phyloP scores from a whole-genome alignment of 805 yeast species.

The Torulaspora delbrueckii region DNA sequence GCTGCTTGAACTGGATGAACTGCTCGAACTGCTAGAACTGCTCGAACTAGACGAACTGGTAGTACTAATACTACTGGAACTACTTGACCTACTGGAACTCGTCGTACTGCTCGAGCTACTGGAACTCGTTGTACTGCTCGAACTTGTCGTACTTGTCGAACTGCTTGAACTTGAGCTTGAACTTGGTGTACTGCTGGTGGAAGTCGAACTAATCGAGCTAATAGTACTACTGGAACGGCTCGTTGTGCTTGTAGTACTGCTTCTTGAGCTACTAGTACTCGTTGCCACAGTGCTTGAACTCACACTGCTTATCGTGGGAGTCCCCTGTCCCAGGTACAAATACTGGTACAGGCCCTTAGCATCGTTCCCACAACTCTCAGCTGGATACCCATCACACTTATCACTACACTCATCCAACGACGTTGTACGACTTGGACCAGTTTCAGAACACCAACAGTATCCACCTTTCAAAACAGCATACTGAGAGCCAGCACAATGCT shows the following conservation, averaged over 20 bases:
- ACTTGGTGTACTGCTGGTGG: background rate
- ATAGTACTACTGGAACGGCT: background rate
- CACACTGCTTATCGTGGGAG: slow-evolving; percentile 4
- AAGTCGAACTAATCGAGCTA: background rate
- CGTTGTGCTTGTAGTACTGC: background rate
- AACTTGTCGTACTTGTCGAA: background rate
- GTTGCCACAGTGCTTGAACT: background rate
- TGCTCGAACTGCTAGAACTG: slow-evolving; percentile 3
- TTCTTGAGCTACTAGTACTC: slow-evolving; percentile 4
- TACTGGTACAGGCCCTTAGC: slow-evolving; percentile 23
- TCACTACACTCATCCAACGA: slow-evolving; percentile 19
- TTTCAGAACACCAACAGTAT: slow-evolving; percentile 29
- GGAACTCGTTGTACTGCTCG: slow-evolving; percentile 4
- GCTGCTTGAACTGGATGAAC: slow-evolving; percentile 1
- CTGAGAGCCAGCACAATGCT: slow-evolving; percentile 19
- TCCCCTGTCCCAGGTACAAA: slow-evolving; percentile 17
- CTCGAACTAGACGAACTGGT: background rate
- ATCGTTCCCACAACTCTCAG: slow-evolving; percentile 27
- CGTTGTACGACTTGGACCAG: slow-evolving; percentile 15
- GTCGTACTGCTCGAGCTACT: slow-evolving; percentile 1
- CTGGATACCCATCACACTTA: slow-evolving; percentile 27
- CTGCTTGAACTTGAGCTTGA: background rate
- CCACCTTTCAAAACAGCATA: slow-evolving; percentile 27
- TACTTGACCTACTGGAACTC: slow-evolving; percentile 2
- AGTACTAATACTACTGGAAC: slow-evolving; percentile 2